Evolutionary conservation across 441 rosid species (phyloP).

Genomic region (Adansonia gregorii): DNA sequence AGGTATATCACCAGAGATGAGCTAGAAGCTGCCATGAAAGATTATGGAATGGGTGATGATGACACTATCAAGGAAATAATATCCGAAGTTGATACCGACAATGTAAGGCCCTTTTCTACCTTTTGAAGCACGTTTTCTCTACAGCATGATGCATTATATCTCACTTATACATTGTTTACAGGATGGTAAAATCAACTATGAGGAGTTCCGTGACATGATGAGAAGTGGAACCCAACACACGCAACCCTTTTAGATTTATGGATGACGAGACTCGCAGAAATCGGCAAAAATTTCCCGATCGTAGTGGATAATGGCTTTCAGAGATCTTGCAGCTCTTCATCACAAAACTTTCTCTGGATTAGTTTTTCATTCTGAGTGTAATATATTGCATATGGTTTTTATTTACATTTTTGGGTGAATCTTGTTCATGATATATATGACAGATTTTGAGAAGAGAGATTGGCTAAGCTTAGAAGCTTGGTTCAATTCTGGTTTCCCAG

Average conservation of each 20-base stretch:
- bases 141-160: neutral
- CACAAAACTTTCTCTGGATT: constrained; percentile 1
- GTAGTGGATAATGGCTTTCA: neutral
- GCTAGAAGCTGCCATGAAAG: constrained; percentile 50
- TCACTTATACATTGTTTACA: constrained; percentile 28
- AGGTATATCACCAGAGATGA: constrained; percentile 55
- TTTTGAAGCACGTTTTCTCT: neutral
- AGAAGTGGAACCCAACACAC: constrained; percentile 51
- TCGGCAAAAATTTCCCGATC: neutral
- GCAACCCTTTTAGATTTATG: constrained; percentile 36
- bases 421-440: neutral
- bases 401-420: neutral
- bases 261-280: too few species aligned
- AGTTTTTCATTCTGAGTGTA: neutral
- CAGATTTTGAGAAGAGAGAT: constrained; percentile 15
- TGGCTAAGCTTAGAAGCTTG: neutral
- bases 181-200: constrained; percentile 59
- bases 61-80: constrained; percentile 48
- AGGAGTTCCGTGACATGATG: constrained; percentile 57
- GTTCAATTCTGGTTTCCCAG: neutral
- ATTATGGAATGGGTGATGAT: constrained; percentile 49
- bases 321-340: neutral
- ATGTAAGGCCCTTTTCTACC: constrained; percentile 34
- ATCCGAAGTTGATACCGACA: constrained; percentile 56
- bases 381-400: constrained; percentile 5